These are phyloP conservation scores for Lactifluus piperatus DNA, from an alignment of 768 basidiomycete genomes.

Conservation along the genomic window DNA sequence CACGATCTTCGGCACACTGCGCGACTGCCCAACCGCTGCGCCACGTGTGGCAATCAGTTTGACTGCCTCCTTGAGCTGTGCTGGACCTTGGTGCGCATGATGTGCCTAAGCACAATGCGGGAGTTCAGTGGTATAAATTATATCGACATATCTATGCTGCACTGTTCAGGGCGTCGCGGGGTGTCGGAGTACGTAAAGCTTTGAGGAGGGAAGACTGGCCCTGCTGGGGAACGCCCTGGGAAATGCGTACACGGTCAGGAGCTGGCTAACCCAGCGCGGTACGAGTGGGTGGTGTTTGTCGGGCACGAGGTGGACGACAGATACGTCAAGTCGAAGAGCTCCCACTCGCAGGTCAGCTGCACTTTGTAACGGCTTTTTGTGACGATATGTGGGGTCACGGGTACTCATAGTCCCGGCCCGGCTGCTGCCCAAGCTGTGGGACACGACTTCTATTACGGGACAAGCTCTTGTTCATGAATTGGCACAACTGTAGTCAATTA, in stretches of 20 bases:
- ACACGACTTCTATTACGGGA: too few species aligned
- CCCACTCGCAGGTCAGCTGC: background rate
- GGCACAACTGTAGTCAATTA: too few species aligned
- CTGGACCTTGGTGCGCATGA: background rate
- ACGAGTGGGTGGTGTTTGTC: background rate
- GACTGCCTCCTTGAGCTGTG: conserved; percentile 2
- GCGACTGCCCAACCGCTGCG: background rate
- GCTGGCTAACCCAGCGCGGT: background rate
- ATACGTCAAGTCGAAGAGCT: conserved; percentile 1
- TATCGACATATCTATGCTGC: conserved; percentile 5
- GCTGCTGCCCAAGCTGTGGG: too few species aligned
- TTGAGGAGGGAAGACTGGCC: background rate
- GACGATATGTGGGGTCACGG: too few species aligned
- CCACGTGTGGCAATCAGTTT: conserved; percentile 11
- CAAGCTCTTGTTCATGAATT: too few species aligned
- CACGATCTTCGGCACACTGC: background rate
- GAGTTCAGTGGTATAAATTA: background rate
- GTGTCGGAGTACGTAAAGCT: conserved; percentile 6
- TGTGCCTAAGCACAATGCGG: background rate
- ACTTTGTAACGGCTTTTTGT: background rate
- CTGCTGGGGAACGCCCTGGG: conserved; percentile 10
- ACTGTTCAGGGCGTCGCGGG: background rate
- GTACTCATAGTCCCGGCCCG: too few species aligned
- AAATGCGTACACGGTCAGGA: conserved; percentile 1
- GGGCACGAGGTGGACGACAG: background rate